phyloP scores from a whole-genome alignment of 2,329 filamentous ascomycete species.

The Fusarium avenaceum region DNA sequence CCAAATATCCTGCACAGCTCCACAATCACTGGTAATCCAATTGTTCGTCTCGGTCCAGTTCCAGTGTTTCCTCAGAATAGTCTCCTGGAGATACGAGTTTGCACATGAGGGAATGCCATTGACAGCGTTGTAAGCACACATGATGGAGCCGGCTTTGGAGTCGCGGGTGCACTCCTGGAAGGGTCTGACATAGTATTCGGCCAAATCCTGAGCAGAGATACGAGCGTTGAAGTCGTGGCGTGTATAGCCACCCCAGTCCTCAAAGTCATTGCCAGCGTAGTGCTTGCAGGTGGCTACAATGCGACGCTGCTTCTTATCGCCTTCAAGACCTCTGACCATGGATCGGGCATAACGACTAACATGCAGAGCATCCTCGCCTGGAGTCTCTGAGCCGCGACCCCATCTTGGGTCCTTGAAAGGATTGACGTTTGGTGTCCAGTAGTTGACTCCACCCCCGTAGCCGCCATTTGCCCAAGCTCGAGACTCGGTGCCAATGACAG shows the following conservation, averaged over 20 bases:
- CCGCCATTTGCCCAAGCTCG: slow-evolving; percentile 10
- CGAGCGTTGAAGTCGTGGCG: slow-evolving; percentile 13
- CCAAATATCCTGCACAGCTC: slow-evolving; percentile 23
- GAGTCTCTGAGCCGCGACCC: slow-evolving; percentile 18
- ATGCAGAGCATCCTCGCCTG: slow-evolving; percentile 10
- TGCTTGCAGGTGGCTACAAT: slow-evolving; percentile 22
- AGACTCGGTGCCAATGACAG: not conserved
- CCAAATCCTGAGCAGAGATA: slow-evolving; percentile 10
- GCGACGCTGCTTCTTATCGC: slow-evolving; percentile 11
- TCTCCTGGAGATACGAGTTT: slow-evolving; percentile 13
- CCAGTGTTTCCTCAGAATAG: slow-evolving; percentile 12
- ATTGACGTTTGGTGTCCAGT: slow-evolving; percentile 16
- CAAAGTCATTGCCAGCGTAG: slow-evolving; percentile 9
- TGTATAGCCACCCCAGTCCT: slow-evolving; percentile 2
- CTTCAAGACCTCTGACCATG: slow-evolving; percentile 11
- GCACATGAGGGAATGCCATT: slow-evolving; percentile 10
- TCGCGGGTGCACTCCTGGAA: slow-evolving; percentile 17
- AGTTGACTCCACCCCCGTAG: not conserved
- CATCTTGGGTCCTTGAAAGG: slow-evolving; percentile 16
- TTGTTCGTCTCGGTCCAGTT: slow-evolving; percentile 20
- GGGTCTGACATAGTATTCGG: slow-evolving; percentile 13
- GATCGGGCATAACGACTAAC: slow-evolving; percentile 5
- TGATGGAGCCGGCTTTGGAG: slow-evolving; percentile 1
- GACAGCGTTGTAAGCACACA: slow-evolving; percentile 11
- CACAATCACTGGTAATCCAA: slow-evolving; percentile 19